Percentiles rank a stretch among this genome's conserved stretches.
Evolutionary conservation across 78 protist genomes (phyloP).

Genomic region (Dictyostelium discoideum): DNA sequence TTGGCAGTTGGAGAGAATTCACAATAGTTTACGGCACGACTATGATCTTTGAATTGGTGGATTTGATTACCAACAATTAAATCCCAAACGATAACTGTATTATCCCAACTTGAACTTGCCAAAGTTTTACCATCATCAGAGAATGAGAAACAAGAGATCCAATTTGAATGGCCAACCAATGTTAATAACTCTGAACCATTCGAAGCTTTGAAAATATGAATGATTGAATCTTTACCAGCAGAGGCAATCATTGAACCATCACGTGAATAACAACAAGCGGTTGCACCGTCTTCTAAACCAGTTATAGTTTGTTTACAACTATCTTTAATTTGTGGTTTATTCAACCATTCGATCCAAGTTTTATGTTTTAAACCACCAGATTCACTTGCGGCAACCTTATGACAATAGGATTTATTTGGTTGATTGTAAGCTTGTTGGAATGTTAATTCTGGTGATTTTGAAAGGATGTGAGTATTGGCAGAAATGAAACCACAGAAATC

Average conservation of each 20-base stretch:
- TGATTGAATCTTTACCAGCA: slow-evolving; percentile 42
- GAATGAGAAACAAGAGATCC: slow-evolving; percentile 73
- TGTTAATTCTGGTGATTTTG: slow-evolving; percentile 53
- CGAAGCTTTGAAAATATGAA: slow-evolving; percentile 49
- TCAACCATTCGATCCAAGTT: slow-evolving; percentile 76
- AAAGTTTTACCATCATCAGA: slow-evolving; percentile 65
- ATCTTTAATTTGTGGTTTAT: slow-evolving; percentile 75
- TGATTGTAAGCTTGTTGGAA: slow-evolving; percentile 87
- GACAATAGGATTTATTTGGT: slow-evolving; percentile 46
- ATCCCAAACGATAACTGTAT: slow-evolving; percentile 78
- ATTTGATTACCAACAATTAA: slow-evolving; percentile 48
- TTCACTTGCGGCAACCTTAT: slow-evolving; percentile 25
- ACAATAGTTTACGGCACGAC: slow-evolving; percentile 47
- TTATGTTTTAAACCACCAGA: not conserved
- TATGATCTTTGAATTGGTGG: slow-evolving; percentile 51
- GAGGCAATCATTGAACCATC: slow-evolving; percentile 63
- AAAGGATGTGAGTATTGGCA: slow-evolving; percentile 40
- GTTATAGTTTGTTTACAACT: slow-evolving; percentile 73
- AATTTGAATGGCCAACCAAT: slow-evolving; percentile 62
- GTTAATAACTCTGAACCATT: slow-evolving; percentile 66
- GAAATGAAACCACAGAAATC: slow-evolving; percentile 73
- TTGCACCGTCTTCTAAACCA: slow-evolving; percentile 64
- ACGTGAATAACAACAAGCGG: slow-evolving; percentile 34
- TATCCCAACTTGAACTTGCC: slow-evolving; percentile 81
- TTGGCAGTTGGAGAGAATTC: slow-evolving; percentile 52